phyloP scores from a whole-genome alignment of 352 stramenopile species.

The Phytophthora syringae region DNA sequence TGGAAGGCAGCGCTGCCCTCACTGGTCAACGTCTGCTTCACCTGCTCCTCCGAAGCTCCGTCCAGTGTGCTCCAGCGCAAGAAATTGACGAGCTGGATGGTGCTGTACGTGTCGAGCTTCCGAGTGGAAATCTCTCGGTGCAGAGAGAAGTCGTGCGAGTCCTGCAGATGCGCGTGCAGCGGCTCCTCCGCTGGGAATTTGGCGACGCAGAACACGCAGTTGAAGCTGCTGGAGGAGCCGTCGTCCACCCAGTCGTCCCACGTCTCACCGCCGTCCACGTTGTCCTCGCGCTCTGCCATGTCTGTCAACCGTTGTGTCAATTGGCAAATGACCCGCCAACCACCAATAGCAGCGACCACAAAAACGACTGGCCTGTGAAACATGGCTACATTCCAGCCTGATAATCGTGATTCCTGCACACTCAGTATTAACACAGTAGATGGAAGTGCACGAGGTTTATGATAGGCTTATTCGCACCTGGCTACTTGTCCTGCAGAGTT shows the following conservation, averaged over 20 bases:
- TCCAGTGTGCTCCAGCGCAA: constrained; percentile 58
- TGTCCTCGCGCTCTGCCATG: constrained; percentile 21
- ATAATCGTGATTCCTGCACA: constrained; percentile 2
- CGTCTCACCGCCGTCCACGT: constrained; percentile 54
- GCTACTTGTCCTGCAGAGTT: constrained; percentile 8
- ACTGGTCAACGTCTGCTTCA: constrained; percentile 52
- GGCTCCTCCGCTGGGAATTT: constrained; percentile 52
- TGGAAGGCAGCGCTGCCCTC: constrained; percentile 61
- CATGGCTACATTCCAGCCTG: constrained; percentile 31
- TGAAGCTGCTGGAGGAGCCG: constrained; percentile 48
- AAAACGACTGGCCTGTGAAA: constrained; percentile 23
- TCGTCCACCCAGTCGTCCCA: constrained; percentile 91
- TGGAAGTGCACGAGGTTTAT: constrained; percentile 17
- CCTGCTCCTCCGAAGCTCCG: constrained; percentile 37
- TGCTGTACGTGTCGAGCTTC: constrained; percentile 79
- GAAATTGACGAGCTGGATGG: constrained; percentile 84
- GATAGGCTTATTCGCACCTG: constrained; percentile 34
- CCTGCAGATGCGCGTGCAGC: constrained; percentile 67
- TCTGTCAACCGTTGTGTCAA: background rate
- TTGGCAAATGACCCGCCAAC: constrained; percentile 21
- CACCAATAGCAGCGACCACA: constrained; percentile 10
- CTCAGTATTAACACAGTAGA: background rate
- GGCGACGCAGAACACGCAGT: constrained; percentile 75
- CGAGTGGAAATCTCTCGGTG: constrained; percentile 50
- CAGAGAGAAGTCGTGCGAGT: constrained; percentile 71